phyloP scores from a whole-genome alignment of 495 filamentous ascomycete genomes.

The Pyrenula aspistea region DNA sequence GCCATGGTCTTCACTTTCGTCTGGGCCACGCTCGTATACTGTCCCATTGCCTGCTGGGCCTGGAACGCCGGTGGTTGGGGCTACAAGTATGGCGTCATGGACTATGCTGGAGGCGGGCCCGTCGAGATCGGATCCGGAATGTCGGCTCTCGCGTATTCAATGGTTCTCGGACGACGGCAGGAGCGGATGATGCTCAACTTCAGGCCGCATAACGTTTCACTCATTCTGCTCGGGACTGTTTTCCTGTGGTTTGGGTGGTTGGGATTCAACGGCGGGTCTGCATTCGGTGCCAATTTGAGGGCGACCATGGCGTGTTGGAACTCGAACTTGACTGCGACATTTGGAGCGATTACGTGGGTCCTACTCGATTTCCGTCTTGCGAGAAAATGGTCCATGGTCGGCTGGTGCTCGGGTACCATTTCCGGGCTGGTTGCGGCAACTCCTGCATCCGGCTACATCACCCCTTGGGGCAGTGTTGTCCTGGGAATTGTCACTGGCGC shows the following conservation, averaged over 20 bases:
- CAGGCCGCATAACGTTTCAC: constrained; percentile 93
- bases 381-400: constrained; percentile 97
- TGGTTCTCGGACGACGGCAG: constrained; percentile 90
- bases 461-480: constrained; percentile 79
- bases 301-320: constrained; percentile 98
- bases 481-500: constrained; percentile 77
- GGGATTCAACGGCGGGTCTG: constrained; percentile 93
- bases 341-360: constrained; percentile 79
- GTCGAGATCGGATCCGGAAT: constrained; percentile 95
- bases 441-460: constrained; percentile 77
- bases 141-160: constrained; percentile 86
- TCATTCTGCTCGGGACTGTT: constrained; percentile 90
- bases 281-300: constrained; percentile 93
- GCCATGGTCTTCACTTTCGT: constrained; percentile 89
- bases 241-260: constrained; percentile 99
- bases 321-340: constrained; percentile 81
- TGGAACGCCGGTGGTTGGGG: constrained; percentile 95
- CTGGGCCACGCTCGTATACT: constrained; percentile 97
- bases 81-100: constrained; percentile 82
- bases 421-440: constrained; percentile 84
- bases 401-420: constrained; percentile 93
- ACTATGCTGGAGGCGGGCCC: constrained; percentile 94
- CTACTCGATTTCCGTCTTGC: constrained; percentile 90
- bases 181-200: constrained; percentile 98
- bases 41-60: constrained; percentile 87